Percentiles rank a stretch among this genome's conserved stretches.
Conservation (phyloP, 164 flowering plant genomes). For the Umbellularia californica region DNA sequence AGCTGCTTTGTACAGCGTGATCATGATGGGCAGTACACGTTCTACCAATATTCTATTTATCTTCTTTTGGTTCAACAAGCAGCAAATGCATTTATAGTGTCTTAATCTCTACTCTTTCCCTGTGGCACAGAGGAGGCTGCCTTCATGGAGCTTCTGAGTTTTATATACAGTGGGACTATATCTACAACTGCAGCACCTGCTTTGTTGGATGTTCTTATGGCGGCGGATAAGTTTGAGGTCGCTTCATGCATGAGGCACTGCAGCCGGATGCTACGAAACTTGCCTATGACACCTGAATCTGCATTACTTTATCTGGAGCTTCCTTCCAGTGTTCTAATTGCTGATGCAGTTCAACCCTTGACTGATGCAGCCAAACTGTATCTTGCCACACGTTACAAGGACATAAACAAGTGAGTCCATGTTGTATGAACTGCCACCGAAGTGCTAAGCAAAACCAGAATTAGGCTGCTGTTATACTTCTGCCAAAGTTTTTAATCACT, state of each 20-base stretch:
- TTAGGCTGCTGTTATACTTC: no score
- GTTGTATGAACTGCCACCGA: background rate
- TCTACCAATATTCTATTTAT: no score
- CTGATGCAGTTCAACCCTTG: conserved; percentile 80
- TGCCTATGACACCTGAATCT: conserved; percentile 90
- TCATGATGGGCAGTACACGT: no score
- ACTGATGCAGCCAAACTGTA: conserved; percentile 88
- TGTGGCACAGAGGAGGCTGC: conserved; percentile 84
- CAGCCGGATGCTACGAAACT: conserved; percentile 53
- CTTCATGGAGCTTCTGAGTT: conserved; percentile 86
- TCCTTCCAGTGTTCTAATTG: conserved; percentile 89
- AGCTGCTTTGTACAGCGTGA: no score
- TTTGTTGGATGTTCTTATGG: conserved; percentile 91
- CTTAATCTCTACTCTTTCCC: background rate
- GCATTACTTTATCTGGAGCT: conserved; percentile 93
- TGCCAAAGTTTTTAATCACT: no score
- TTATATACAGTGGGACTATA: conserved; percentile 83
- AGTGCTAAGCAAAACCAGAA: no score
- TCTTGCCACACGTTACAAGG: conserved; percentile 76
- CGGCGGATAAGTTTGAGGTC: conserved; percentile 96
- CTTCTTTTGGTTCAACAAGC: no score
- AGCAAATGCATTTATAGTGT: background rate
- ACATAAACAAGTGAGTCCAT: conserved; percentile 56
- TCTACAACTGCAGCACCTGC: conserved; percentile 60
- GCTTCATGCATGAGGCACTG: conserved; percentile 97